A percentile compares a stretch with the other conserved stretches of the same genome.
Conservation (phyloP, 352 stramenopile species). For the Pythium coloratum region DNA sequence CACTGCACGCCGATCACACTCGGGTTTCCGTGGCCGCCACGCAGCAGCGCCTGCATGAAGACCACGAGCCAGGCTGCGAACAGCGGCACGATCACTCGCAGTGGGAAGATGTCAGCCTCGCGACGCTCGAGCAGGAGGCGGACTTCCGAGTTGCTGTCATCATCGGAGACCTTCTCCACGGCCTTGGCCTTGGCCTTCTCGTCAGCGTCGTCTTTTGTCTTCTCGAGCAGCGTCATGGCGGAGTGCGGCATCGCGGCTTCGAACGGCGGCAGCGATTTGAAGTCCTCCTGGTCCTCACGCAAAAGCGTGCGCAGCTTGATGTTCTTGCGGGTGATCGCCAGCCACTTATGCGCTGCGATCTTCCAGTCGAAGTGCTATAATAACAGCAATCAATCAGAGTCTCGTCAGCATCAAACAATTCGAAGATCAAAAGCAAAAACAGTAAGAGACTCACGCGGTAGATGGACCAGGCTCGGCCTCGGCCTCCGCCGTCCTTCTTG, state of each 20-base stretch:
- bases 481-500: slow-evolving; percentile 38
- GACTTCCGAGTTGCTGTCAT: slow-evolving; percentile 38
- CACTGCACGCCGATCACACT: slow-evolving; percentile 93
- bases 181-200: not conserved
- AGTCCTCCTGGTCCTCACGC: slow-evolving; percentile 63
- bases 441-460: slow-evolving; percentile 42
- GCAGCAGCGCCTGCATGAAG: slow-evolving; percentile 67
- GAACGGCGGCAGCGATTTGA: slow-evolving; percentile 53
- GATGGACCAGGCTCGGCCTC: slow-evolving; percentile 62
- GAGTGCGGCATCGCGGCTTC: slow-evolving; percentile 19
- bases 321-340: slow-evolving; percentile 63
- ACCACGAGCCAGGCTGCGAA: slow-evolving; percentile 72
- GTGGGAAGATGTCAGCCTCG: slow-evolving; percentile 56
- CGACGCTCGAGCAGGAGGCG: slow-evolving; percentile 46
- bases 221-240: slow-evolving; percentile 23
- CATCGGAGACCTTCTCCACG: slow-evolving; percentile 29
- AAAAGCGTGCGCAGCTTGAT: slow-evolving; percentile 42
- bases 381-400: not conserved
- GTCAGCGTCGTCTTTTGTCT: slow-evolving; percentile 7
- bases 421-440: not conserved
- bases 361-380: slow-evolving; percentile 67
- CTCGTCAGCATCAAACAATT: no score
- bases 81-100: slow-evolving; percentile 55
- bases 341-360: slow-evolving; percentile 59
- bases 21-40: slow-evolving; percentile 63